Evolutionary conservation across 495 filamentous ascomycete species (phyloP).

Genomic region (Hyaloscypha hepaticicola): DNA sequence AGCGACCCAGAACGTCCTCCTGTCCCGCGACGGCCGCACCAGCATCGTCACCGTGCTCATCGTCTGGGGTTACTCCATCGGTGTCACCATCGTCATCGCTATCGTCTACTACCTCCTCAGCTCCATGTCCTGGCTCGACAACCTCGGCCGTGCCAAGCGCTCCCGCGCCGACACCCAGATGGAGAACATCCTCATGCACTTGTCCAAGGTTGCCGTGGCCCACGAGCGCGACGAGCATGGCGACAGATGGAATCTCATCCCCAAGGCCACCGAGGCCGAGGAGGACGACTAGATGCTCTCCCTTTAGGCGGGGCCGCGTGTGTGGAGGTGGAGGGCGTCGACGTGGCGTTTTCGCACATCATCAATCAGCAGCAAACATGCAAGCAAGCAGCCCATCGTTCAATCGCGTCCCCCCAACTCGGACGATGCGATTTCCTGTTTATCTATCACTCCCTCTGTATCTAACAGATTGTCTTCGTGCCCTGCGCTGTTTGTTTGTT

Average conservation of each 20-base stretch:
- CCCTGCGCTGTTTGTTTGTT: too few relatives aligned
- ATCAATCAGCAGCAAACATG: background rate
- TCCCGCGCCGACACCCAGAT: conserved; percentile 70
- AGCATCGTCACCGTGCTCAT: conserved; percentile 77
- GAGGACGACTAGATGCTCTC: conserved; percentile 49
- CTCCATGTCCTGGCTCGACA: conserved; percentile 64
- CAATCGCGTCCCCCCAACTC: background rate
- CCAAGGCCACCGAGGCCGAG: conserved; percentile 63
- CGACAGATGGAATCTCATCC: conserved; percentile 59
- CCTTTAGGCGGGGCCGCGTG: background rate
- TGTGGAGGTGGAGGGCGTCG: too few relatives aligned
- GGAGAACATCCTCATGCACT: conserved; percentile 76
- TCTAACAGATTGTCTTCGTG: background rate
- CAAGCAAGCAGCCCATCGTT: background rate
- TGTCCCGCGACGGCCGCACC: conserved; percentile 60
- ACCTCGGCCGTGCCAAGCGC: conserved; percentile 78
- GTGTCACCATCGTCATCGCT: conserved; percentile 74
- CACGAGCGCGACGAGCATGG: conserved; percentile 52
- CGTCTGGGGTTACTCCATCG: conserved; percentile 76
- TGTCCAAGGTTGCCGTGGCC: conserved; percentile 73
- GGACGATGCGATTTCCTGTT: background rate
- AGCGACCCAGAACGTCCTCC: conserved; percentile 39
- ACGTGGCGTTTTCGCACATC: background rate
- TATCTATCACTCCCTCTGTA: background rate
- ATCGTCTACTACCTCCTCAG: conserved; percentile 76